Evolutionary conservation across 495 filamentous ascomycete genomes (phyloP).

Genomic region (Lichenothelia convexa): DNA sequence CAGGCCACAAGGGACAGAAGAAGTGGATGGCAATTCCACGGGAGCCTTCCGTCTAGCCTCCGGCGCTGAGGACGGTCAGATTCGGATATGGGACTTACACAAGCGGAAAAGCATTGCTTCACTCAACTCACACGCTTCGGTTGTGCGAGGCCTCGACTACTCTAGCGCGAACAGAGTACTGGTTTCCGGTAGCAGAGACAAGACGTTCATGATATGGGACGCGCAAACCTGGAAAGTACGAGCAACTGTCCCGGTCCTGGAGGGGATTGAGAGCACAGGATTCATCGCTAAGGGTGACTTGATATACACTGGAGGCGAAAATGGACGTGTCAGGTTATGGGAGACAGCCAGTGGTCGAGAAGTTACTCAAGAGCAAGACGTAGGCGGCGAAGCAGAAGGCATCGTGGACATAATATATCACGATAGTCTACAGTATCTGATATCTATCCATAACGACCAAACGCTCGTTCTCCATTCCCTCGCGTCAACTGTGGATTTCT

Average conservation of each 20-base stretch:
- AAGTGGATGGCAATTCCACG: slow-evolving; percentile 21
- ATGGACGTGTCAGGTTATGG: slow-evolving; percentile 70
- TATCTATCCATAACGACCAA: slow-evolving; percentile 80
- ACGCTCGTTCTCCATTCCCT: slow-evolving; percentile 59
- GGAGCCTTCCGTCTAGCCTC: slow-evolving; percentile 64
- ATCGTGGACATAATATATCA: slow-evolving; percentile 56
- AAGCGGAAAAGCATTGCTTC: slow-evolving; percentile 60
- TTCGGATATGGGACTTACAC: slow-evolving; percentile 79
- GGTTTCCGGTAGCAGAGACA: slow-evolving; percentile 82
- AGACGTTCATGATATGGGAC: slow-evolving; percentile 86
- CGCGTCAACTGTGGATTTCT: slow-evolving; percentile 15
- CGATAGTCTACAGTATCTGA: slow-evolving; percentile 38
- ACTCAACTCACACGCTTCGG: slow-evolving; percentile 81
- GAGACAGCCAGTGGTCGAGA: slow-evolving; percentile 55
- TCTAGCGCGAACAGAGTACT: slow-evolving; percentile 53
- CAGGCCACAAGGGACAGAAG: slow-evolving; percentile 26
- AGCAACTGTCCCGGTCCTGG: slow-evolving; percentile 66
- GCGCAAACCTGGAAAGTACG: slow-evolving; percentile 65
- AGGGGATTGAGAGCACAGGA: slow-evolving; percentile 65
- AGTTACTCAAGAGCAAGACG: slow-evolving; percentile 48
- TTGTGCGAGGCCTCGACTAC: slow-evolving; percentile 71
- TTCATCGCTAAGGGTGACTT: slow-evolving; percentile 53
- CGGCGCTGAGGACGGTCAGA: slow-evolving; percentile 79
- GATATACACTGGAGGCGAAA: slow-evolving; percentile 73
- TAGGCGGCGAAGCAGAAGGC: slow-evolving; percentile 53